Percentiles rank a stretch among this genome's conserved stretches.
Conservation (phyloP, 805 yeast genomes). For the Blastobotrys chiropterorum region DNA sequence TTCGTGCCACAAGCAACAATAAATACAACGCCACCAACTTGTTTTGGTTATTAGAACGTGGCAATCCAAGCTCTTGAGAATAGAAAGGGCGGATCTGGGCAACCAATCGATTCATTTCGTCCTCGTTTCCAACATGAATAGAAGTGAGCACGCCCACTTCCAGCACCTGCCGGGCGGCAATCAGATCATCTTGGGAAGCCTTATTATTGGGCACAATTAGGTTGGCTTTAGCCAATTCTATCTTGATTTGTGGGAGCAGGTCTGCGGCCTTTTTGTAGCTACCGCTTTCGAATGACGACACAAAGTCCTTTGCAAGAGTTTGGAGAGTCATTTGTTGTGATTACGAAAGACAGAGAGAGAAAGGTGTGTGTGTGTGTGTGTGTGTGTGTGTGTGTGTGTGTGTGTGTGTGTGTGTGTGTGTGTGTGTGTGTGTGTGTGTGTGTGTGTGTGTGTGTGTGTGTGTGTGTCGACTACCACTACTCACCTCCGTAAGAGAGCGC, state of each 20-base stretch:
- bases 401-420: no score
- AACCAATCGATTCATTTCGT: slow-evolving; percentile 63
- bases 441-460: no score
- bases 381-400: no score
- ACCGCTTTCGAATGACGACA: slow-evolving; percentile 53
- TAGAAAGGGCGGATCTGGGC: slow-evolving; percentile 78
- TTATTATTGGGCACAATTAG: slow-evolving; percentile 61
- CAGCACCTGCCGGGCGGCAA: slow-evolving; percentile 72
- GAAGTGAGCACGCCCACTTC: slow-evolving; percentile 85
- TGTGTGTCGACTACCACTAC: no score
- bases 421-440: no score
- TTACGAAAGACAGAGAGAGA: no score
- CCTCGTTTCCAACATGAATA: slow-evolving; percentile 56
- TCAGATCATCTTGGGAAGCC: slow-evolving; percentile 47
- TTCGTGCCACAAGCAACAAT: slow-evolving; percentile 70
- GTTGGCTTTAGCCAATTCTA: slow-evolving; percentile 71
- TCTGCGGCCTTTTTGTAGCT: slow-evolving; percentile 56
- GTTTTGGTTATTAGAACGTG: slow-evolving; percentile 54
- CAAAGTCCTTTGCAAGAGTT: slow-evolving; percentile 62
- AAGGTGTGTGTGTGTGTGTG: no score
- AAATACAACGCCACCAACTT: slow-evolving; percentile 73
- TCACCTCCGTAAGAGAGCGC: no score
- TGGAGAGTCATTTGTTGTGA: slow-evolving; percentile 43
- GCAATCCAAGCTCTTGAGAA: slow-evolving; percentile 34
- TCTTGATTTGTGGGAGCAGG: slow-evolving; percentile 64